Conservation (phyloP, 2,329 filamentous ascomycete genomes). For the Neocatenulostroma microsporum region DNA sequence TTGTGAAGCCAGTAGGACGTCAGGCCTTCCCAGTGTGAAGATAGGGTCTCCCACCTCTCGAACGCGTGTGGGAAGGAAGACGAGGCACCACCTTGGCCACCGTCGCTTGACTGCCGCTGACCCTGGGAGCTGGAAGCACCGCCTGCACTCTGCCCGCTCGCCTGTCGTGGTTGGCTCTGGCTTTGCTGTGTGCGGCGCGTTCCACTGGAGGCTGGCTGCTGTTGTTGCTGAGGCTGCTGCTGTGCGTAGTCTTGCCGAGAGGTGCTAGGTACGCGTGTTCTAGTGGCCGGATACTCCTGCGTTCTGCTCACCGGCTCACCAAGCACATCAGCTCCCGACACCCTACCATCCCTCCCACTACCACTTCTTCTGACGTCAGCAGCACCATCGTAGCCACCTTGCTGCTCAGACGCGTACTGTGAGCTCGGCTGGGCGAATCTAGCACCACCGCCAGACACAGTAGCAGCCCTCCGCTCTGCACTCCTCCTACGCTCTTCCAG, state of each 20-base stretch:
- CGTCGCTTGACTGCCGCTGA: slow-evolving; percentile 10
- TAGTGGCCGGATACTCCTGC: slow-evolving; percentile 14
- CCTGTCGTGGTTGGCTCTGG: slow-evolving; percentile 19
- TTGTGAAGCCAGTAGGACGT: slow-evolving; percentile 96
- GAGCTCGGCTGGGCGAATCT: slow-evolving; percentile 21
- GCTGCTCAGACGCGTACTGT: slow-evolving; percentile 21
- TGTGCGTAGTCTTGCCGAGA: slow-evolving; percentile 20
- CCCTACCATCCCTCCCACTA: slow-evolving; percentile 19
- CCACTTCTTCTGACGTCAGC: background rate
- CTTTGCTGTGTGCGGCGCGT: slow-evolving; percentile 19
- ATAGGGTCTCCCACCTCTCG: slow-evolving; percentile 93
- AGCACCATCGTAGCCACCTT: slow-evolving; percentile 19
- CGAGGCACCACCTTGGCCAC: slow-evolving; percentile 25
- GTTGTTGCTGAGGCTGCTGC: slow-evolving; percentile 20
- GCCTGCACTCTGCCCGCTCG: slow-evolving; percentile 12
- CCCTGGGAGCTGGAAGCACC: slow-evolving; percentile 11
- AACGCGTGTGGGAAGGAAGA: slow-evolving; percentile 93
- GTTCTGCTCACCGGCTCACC: slow-evolving; percentile 27
- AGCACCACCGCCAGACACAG: slow-evolving; percentile 16
- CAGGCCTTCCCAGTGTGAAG: slow-evolving; percentile 94
- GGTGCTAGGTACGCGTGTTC: slow-evolving; percentile 16
- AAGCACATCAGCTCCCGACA: slow-evolving; percentile 25
- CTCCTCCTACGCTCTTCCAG: slow-evolving; percentile 45
- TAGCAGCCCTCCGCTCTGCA: slow-evolving; percentile 53
- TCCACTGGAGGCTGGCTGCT: slow-evolving; percentile 13